Evolutionary conservation across 2,329 filamentous ascomycete species (phyloP), one percentile per base, ranked within the genome.

Genomic region (Onygena corvina): DNA sequence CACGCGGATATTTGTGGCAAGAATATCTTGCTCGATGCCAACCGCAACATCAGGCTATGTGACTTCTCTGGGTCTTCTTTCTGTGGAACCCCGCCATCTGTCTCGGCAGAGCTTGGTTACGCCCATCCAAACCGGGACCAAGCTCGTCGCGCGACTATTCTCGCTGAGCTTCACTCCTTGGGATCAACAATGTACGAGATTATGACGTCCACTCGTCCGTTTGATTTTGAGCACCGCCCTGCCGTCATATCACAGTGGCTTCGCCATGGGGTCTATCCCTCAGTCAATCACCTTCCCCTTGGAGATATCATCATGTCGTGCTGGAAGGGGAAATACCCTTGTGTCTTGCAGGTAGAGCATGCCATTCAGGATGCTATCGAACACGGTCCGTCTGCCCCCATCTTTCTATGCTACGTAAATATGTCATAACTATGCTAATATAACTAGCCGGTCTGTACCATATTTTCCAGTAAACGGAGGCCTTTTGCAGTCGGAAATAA

Each of bases 141-240:
- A 8, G 25, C 23, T 35, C 31, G 40, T 21, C 14, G 14, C 18
- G 34, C 47, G 11, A 49, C 38, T 12, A 38, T 52, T 16, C 18
- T 18, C n/a, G 45, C 35, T 20, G 49, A 48, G 25, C 21, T 51
- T 7, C 49, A 51, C 23, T 34, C 46, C 8, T 30, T 51, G 29
- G 49, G 49, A 12, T 48, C 45, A n/a, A 51, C 45, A 7, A 52
- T 52, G 21, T 48, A 51, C 36, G 49, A 51, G 46, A 51, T 51
- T 18, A 30, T 51, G 3, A 51, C 49, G n/a, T 44, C 49, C n/a
- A 33, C 5, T 9, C 44, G 44, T 5, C 49, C 49, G 3, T 33
- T 44, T 29, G n/a, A 34, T 20, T 12, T 25, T 16, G 45, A 51
- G 16, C 25, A 18, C 7, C 18, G 11, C 3, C n/a, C 46, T 23